Conservation (phyloP, 2,329 filamentous ascomycete genomes). For the Huntiella abstrusa region DNA sequence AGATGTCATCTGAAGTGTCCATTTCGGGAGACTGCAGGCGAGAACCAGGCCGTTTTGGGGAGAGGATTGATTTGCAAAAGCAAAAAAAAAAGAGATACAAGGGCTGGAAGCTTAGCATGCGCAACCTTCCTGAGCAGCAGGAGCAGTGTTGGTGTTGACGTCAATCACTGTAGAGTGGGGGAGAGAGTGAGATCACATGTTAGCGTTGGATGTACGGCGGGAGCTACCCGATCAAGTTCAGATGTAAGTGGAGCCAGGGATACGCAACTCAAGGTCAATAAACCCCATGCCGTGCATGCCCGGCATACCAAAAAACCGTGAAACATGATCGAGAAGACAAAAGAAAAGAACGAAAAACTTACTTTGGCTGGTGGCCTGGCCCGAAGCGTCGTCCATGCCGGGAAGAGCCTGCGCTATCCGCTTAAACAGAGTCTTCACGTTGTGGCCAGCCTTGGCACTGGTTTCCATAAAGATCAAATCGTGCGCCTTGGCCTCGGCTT, state of each 20-base stretch:
- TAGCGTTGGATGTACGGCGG: no score
- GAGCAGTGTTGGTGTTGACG: conserved; percentile 63
- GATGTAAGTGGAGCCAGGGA: conserved; percentile 1
- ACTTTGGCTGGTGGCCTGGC: conserved; percentile 60
- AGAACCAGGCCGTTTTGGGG: no score
- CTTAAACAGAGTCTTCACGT: conserved; percentile 94
- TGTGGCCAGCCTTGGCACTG: conserved; percentile 91
- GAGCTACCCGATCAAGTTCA: no score
- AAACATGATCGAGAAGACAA: not conserved
- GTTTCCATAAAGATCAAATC: conserved; percentile 99
- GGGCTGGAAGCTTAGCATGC: conserved; percentile 29
- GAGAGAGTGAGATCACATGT: no score
- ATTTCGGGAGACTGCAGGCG: no score
- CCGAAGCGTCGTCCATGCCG: conserved; percentile 81
- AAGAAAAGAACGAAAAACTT: conserved; percentile 21
- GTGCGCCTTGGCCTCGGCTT: conserved; percentile 96
- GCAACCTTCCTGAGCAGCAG: conserved; percentile 54
- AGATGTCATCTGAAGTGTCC: no score
- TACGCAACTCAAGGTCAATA: not conserved
- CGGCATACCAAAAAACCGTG: not conserved
- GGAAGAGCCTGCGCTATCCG: conserved; percentile 95
- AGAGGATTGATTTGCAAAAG: conserved; percentile 1
- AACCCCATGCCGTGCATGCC: no score
- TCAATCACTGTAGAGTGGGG: conserved; percentile 52
- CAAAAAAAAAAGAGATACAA: not conserved